These are phyloP conservation scores for Pseudocercospora cruenta DNA, from an alignment of 2,329 filamentous ascomycete species.

Conservation along the genomic window DNA sequence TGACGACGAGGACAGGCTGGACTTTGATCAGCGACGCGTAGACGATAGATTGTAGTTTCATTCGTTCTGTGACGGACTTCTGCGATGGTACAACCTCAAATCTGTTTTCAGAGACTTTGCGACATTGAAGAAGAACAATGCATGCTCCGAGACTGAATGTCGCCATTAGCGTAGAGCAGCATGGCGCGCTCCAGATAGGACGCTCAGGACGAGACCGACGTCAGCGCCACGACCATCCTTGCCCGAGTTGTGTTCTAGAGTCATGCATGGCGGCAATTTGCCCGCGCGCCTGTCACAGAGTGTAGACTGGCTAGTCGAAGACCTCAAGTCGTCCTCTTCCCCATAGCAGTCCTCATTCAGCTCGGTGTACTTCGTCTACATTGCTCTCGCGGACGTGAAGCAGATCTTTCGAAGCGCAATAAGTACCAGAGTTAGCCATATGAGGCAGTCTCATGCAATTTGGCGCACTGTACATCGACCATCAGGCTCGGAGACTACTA, in stretches of 20 bases:
- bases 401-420: not conserved
- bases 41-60: not conserved
- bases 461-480: not conserved
- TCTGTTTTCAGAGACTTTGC: not conserved
- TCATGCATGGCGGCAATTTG: no score
- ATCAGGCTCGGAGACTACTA: not conserved
- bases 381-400: not conserved
- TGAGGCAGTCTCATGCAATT: not conserved
- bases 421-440: not conserved
- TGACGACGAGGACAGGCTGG: slow-evolving; percentile 16
- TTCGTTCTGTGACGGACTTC: no score
- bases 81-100: not conserved
- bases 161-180: no score
- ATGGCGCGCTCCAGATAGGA: no score
- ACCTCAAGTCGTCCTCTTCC: not conserved
- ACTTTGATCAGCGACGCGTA: not conserved
- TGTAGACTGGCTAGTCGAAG: not conserved
- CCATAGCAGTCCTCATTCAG: not conserved
- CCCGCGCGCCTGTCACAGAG: no score
- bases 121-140: no score
- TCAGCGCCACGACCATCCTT: no score
- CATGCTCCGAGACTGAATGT: no score
- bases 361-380: not conserved
- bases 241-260: no score
- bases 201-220: no score